These are phyloP conservation scores for Petrea volubilis DNA, from an alignment of 257 asterid species.

Conservation along the genomic window DNA sequence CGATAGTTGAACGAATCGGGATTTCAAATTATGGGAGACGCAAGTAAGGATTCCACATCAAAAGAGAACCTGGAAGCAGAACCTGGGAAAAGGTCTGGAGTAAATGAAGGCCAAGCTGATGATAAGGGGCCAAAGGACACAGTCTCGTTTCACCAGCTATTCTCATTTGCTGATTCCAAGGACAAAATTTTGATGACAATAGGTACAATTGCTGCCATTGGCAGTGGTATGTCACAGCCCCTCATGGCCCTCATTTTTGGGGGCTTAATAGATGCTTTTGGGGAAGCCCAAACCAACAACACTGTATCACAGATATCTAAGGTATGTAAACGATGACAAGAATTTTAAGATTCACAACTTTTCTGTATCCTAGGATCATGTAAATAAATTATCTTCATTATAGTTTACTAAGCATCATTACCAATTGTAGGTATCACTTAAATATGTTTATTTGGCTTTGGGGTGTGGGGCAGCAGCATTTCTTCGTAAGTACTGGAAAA, in stretches of 20 bases:
- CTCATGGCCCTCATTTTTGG: conserved; percentile 44
- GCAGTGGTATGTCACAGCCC: conserved; percentile 35
- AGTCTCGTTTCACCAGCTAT: conserved; percentile 39
- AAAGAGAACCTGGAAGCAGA: conserved; percentile 2
- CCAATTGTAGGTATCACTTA: conserved; percentile 37
- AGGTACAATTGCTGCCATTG: conserved; percentile 50
- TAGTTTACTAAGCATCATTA: not conserved
- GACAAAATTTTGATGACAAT: conserved; percentile 43
- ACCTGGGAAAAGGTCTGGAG: not conserved
- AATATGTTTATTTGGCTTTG: conserved; percentile 42
- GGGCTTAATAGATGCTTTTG: conserved; percentile 35
- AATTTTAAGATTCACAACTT: not conserved
- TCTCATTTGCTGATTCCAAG: conserved; percentile 41
- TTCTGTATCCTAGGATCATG: not conserved
- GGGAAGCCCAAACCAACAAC: conserved; percentile 6
- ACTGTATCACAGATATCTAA: conserved; percentile 29
- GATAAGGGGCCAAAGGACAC: conserved; percentile 1
- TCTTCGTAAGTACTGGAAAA: conserved; percentile 42
- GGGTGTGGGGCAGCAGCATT: conserved; percentile 57
- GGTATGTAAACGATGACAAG: conserved; percentile 21
- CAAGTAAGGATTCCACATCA: conserved; percentile 7
- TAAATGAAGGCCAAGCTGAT: not conserved
- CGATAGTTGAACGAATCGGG: not conserved
- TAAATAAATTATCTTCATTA: not conserved
- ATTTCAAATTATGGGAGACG: conserved; percentile 1